Evolutionary conservation across 192 early-diverging fungal genomes (phyloP).

Genomic region (Backusella parvicylindrica): DNA sequence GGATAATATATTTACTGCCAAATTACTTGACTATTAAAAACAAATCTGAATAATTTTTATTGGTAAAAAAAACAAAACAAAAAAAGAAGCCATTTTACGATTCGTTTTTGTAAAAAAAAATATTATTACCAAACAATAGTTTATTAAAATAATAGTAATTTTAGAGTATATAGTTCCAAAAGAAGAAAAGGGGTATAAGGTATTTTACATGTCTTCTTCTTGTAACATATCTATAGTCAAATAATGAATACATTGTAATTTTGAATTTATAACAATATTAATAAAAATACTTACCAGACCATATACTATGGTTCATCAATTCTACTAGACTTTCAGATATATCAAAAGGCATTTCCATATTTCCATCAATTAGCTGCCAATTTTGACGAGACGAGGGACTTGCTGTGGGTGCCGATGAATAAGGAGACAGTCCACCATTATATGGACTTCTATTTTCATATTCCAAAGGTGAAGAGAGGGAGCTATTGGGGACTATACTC

Average conservation of each 20-base stretch:
- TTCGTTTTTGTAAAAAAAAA: background rate
- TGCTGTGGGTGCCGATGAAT: background rate
- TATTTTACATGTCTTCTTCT: background rate
- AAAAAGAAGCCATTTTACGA: no score
- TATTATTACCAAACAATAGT: background rate
- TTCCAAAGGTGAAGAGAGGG: background rate
- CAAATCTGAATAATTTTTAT: no score
- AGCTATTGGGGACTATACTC: background rate
- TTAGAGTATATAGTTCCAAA: background rate
- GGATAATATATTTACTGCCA: no score
- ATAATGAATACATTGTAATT: background rate
- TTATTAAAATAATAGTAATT: background rate
- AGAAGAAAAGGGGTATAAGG: background rate
- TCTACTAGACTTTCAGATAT: slow-evolving; percentile 10
- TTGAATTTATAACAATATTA: background rate
- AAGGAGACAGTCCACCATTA: background rate
- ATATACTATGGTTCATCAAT: background rate
- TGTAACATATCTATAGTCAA: background rate
- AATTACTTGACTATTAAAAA: no score
- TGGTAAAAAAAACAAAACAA: no score
- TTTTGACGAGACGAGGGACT: slow-evolving; percentile 7
- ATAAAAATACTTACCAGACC: slow-evolving; percentile 8
- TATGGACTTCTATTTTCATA: background rate
- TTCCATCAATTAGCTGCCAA: slow-evolving; percentile 19
- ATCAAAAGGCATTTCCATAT: slow-evolving; percentile 12